These are phyloP conservation scores for Stramenopiles sp. DNA, from an alignment of 352 stramenopile species.

Conservation along the genomic window DNA sequence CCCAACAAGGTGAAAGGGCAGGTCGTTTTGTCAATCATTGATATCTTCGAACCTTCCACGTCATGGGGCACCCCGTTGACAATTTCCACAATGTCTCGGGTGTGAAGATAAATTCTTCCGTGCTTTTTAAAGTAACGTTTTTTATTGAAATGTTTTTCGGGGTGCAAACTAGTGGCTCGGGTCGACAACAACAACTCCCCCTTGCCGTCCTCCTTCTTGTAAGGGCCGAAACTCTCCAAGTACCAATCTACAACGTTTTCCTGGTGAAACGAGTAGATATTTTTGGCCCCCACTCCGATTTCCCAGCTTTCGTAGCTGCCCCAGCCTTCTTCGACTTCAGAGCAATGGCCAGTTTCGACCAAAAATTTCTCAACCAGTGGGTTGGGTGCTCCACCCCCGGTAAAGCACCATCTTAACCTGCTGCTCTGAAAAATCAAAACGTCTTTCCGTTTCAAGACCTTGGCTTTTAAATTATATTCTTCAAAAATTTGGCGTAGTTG, in stretches of 20 bases:
- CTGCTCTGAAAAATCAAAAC: not conserved
- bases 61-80: not conserved
- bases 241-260: slow-evolving; percentile 6
- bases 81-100: not conserved
- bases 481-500: not conserved
- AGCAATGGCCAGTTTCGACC: not conserved
- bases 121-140: not conserved
- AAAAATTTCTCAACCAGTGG: not conserved
- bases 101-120: not conserved
- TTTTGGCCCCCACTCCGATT: not conserved
- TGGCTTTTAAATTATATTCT: not conserved
- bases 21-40: slow-evolving; percentile 11
- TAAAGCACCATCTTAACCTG: not conserved
- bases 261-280: not conserved
- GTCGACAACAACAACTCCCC: not conserved
- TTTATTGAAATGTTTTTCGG: not conserved
- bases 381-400: slow-evolving; percentile 6
- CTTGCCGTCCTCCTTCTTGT: not conserved
- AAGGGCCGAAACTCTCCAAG: not conserved
- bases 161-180: not conserved
- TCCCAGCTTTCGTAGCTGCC: slow-evolving; percentile 11
- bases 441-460: not conserved
- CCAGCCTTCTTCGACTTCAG: not conserved
- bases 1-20: not conserved
- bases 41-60: not conserved